Evolutionary conservation across 805 yeast species (phyloP).

Genomic region (Dipodascus albidus): DNA sequence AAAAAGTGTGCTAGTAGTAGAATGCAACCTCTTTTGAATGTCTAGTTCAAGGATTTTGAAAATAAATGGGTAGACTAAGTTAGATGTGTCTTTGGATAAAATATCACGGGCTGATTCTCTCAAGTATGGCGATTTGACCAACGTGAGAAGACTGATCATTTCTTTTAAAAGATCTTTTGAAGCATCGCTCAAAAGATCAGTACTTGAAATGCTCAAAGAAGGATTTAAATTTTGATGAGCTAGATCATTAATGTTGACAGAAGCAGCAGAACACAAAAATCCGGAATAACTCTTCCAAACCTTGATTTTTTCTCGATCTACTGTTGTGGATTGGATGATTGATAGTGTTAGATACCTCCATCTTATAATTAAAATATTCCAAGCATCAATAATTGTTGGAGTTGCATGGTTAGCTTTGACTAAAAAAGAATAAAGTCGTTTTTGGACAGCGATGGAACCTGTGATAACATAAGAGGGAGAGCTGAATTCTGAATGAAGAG

Average conservation of each 20-base stretch:
- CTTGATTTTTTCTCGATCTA: slow-evolving; percentile 67
- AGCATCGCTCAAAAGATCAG: slow-evolving; percentile 44
- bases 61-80: slow-evolving; percentile 36
- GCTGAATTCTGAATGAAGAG: slow-evolving; percentile 34
- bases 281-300: slow-evolving; percentile 22
- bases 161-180: slow-evolving; percentile 18
- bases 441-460: slow-evolving; percentile 65
- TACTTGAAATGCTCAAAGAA: slow-evolving; percentile 4
- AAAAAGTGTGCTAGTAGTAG: not conserved
- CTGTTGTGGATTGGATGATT: slow-evolving; percentile 38
- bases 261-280: not conserved
- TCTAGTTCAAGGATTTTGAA: slow-evolving; percentile 32
- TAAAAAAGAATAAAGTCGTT: slow-evolving; percentile 39
- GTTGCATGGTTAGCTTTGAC: slow-evolving; percentile 22
- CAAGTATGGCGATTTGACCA: slow-evolving; percentile 33
- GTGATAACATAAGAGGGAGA: slow-evolving; percentile 48
- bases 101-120: slow-evolving; percentile 68
- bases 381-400: slow-evolving; percentile 29
- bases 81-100: slow-evolving; percentile 57
- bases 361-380: slow-evolving; percentile 37
- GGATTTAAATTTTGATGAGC: slow-evolving; percentile 25
- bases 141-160: slow-evolving; percentile 25
- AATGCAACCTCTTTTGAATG: not conserved
- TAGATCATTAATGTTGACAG: not conserved
- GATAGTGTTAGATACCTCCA: slow-evolving; percentile 29